Evolutionary conservation across 805 yeast species (phyloP), one percentile per base, ranked within the genome.

Genomic region (Pichia cephalocereana): DNA sequence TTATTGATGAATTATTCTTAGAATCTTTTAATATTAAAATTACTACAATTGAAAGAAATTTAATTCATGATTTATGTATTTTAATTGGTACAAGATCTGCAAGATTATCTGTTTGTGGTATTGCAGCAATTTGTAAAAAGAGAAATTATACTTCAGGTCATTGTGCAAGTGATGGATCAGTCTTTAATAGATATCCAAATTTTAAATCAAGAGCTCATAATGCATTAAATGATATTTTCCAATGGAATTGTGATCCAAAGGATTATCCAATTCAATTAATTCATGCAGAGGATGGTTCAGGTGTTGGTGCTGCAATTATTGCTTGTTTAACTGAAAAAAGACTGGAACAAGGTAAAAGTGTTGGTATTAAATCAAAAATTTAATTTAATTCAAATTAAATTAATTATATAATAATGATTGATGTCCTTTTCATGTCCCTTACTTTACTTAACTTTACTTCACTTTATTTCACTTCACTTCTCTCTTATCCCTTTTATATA

Each of bases 101-200:
- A 17, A 82, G 98, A 67, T 77, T 91, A 60, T 83, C 96, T 26
- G 84, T 86, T 52, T 88, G 96, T 73, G 97, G 96, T 64, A 84
- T 90, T 58, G 97, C 96, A 49, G 97, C 96, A 49, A 82, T 91
- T 62, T 83, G 91, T 67, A 76, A 82, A 65, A 89, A 89, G 81
- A 83, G 91, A 75, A 81, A 80, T 50, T 79, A 82, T 73, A 68
- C 70, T 55, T 75, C 83, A 39, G 90, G 82, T 46, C 89, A 88
- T 63, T 87, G 90, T 68, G 99, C 98, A 47, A 96, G 96, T 53
- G 99, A 91, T 65, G 98, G 99, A 54, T 88, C 96, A 12, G 98
- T 91, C 38, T 87, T 75, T 76, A 88, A 89, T 79, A 85, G 76
- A 70, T 93, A 91, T 72, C 98, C 99, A 45, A 84, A 82, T 49